phyloP scores from a whole-genome alignment of 1,139 yeast genomes.

The Blastobotrys illinoisensis region DNA sequence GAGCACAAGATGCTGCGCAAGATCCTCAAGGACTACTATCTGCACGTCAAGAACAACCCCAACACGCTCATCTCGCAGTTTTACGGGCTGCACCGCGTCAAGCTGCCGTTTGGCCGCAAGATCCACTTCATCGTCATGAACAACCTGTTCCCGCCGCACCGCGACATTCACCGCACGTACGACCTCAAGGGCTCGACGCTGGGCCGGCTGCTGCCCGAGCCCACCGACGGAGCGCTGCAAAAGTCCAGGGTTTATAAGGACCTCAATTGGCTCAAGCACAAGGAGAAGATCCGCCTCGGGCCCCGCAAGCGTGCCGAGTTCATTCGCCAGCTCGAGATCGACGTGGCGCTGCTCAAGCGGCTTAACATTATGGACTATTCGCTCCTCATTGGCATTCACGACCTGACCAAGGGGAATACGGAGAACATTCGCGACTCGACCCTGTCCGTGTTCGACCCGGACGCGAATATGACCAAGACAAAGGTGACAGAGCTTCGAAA shows the following conservation, averaged over 20 bases:
- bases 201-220: constrained; percentile 52
- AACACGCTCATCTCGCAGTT: constrained; percentile 87
- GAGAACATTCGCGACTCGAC: constrained; percentile 37
- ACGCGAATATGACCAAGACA: constrained; percentile 23
- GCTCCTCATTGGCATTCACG: constrained; percentile 80
- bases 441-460: constrained; percentile 36
- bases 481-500: constrained; percentile 34
- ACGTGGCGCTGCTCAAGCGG: constrained; percentile 64
- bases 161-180: constrained; percentile 78
- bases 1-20: constrained; percentile 81
- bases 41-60: constrained; percentile 78
- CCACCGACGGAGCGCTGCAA: constrained; percentile 23
- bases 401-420: constrained; percentile 53
- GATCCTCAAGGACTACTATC: constrained; percentile 70
- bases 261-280: constrained; percentile 72
- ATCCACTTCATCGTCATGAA: constrained; percentile 96
- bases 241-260: constrained; percentile 59
- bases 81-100: constrained; percentile 91
- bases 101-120: constrained; percentile 79
- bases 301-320: constrained; percentile 58
- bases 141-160: constrained; percentile 90
- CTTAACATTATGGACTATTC: constrained; percentile 95
- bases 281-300: constrained; percentile 63
- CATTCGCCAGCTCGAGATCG: constrained; percentile 64
- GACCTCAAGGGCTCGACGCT: constrained; percentile 92